Percentiles rank a stretch among this genome's conserved stretches.
Evolutionary conservation across 257 asterid species (phyloP).

Genomic region (Voacanga thouarsii): DNA sequence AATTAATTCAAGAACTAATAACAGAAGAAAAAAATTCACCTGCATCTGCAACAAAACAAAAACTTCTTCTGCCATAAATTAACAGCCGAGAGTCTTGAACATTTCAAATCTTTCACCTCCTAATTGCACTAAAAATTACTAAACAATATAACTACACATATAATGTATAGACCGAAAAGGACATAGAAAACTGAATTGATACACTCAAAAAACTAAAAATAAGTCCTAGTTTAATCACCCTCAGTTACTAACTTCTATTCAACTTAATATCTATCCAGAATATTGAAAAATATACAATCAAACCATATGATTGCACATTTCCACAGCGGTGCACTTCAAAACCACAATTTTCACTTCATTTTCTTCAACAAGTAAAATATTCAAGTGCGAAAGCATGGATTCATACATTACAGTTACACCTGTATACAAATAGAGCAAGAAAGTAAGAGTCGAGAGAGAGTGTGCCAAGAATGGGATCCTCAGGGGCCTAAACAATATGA

Average conservation of each 20-base stretch:
- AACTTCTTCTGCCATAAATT: too few relatives aligned
- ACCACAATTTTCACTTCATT: neutral
- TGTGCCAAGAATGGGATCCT: conserved; percentile 98
- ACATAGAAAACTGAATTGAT: too few relatives aligned
- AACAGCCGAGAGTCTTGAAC: too few relatives aligned
- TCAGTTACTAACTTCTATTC: neutral
- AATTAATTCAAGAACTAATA: too few relatives aligned
- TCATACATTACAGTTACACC: neutral
- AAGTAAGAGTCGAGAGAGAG: neutral
- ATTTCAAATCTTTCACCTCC: too few relatives aligned
- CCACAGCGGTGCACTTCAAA: neutral
- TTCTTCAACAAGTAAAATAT: neutral
- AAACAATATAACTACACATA: neutral
- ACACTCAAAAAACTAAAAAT: neutral
- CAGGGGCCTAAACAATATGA: conserved; percentile 78
- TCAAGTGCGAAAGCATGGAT: neutral
- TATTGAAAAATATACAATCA: neutral
- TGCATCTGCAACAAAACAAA: too few relatives aligned
- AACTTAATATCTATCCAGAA: neutral
- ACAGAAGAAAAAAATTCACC: too few relatives aligned
- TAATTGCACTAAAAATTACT: neutral
- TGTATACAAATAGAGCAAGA: neutral
- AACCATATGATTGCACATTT: neutral
- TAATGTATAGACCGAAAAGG: too few relatives aligned
- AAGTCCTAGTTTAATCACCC: neutral